These are phyloP conservation scores for Closterium sp. DNA, from an alignment of 139 green algal genomes.

Conservation along the genomic window DNA sequence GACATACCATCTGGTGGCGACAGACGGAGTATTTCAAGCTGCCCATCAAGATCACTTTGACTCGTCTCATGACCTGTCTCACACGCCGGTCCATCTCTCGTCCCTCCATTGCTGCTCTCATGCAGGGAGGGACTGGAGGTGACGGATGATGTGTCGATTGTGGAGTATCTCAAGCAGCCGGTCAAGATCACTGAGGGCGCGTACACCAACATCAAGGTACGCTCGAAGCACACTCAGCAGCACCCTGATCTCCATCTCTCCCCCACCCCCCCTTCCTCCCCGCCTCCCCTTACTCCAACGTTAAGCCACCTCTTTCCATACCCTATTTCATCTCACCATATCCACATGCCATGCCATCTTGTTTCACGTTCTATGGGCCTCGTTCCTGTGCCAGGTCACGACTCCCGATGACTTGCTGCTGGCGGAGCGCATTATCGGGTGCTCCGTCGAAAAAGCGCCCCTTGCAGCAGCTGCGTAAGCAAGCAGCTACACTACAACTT, in stretches of 20 bases:
- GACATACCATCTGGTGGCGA: too few species aligned
- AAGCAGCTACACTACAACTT: neutral
- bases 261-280: neutral
- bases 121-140: slow-evolving; percentile 79
- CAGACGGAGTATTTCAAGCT: slow-evolving; percentile 84
- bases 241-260: neutral
- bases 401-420: slow-evolving; percentile 57
- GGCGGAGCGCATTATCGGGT: slow-evolving; percentile 42
- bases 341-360: neutral
- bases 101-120: neutral
- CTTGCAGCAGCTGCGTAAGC: slow-evolving; percentile 1
- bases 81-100: too few species aligned
- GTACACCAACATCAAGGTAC: slow-evolving; percentile 98
- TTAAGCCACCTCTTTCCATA: neutral
- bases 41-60: slow-evolving; percentile 82
- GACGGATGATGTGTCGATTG: slow-evolving; percentile 97
- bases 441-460: neutral
- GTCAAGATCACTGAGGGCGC: slow-evolving; percentile 86
- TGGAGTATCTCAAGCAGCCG: slow-evolving; percentile 88
- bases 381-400: slow-evolving; percentile 28
- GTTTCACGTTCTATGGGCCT: neutral
- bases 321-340: neutral
- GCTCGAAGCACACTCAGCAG: neutral
- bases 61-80: neutral
- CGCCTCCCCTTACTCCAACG: neutral